Evolutionary conservation across 106 monocot genomes (phyloP), one percentile per base, ranked within the genome.

Genomic region (Gastrodia elata): DNA sequence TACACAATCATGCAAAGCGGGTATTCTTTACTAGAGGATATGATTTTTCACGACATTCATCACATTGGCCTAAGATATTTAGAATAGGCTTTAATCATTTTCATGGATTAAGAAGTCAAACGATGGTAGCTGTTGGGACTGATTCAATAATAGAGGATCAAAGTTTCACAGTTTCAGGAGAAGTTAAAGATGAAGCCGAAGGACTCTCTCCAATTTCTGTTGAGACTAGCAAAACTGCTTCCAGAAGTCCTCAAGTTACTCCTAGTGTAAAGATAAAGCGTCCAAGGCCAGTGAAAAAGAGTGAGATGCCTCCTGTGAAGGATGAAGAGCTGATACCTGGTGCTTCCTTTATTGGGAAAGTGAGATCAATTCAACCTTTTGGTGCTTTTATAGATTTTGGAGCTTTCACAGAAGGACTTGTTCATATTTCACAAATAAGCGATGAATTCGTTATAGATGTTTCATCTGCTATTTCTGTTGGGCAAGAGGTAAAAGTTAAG

Each of bases 331-430:
- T 97, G 41, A 72, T 86, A 57, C 86, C 92, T 10, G 96, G 96
- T 58, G 86, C 92, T 72, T 79, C 87, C 20, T 97, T 92, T 79
- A 84, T 75, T 0, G 96, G 96, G 64, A 90, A 90, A 84, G 90
- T 97, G n/a, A 90, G 92, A 75, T 92, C 96, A 26, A 85, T 97
- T 73, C 87, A 93, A 27, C 90, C 93, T 72, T 97, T 97, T 82
- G 96, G 96, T 76, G 82, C 85, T 38, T 97, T 97, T 77, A 82
- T 97, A 38, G 92, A 97, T 68, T 82, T 97, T 83, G 96, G 96
- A 65, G 87, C 92, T 28, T 97, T 86, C 77, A 88, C 90, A 33
- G 90, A 97, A 68, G 96, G 96, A 22, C 68, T 97, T 25, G 92
- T 97, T 30, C 96, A 97, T 82, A 83, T 97, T 58, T 97, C 96